A percentile compares a stretch with the other conserved stretches of the same genome.
Evolutionary conservation across 2,329 filamentous ascomycete species (phyloP).

Genomic region (Capronia americana): DNA sequence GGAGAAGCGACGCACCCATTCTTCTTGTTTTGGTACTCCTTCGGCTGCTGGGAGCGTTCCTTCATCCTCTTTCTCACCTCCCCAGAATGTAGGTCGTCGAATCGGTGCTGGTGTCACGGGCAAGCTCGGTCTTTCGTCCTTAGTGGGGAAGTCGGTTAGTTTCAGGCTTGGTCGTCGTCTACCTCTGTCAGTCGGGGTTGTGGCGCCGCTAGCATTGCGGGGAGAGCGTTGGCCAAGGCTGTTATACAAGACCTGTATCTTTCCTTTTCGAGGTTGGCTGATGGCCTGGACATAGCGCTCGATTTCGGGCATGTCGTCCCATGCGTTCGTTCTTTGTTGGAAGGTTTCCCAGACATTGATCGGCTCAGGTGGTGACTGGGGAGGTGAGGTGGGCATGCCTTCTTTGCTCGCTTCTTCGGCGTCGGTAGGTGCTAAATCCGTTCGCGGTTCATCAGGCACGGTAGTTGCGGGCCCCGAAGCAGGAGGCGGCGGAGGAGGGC

Average conservation of each 20-base stretch:
- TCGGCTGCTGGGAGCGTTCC: slow-evolving; percentile 74
- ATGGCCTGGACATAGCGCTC: slow-evolving; percentile 82
- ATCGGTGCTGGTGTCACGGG: slow-evolving; percentile 89
- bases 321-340: slow-evolving; percentile 78
- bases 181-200: slow-evolving; percentile 38
- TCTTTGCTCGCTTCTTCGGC: slow-evolving; percentile 16
- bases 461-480: slow-evolving; percentile 13
- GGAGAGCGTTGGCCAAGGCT: slow-evolving; percentile 36
- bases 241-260: slow-evolving; percentile 50
- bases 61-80: slow-evolving; percentile 61
- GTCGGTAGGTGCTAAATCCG: slow-evolving; percentile 28
- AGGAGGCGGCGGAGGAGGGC: slow-evolving; percentile 35
- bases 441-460: slow-evolving; percentile 9
- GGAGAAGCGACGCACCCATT: slow-evolving; percentile 80
- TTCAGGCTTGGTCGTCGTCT: slow-evolving; percentile 64
- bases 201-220: slow-evolving; percentile 25
- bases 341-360: slow-evolving; percentile 63
- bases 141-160: slow-evolving; percentile 86
- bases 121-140: slow-evolving; percentile 80
- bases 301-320: slow-evolving; percentile 91
- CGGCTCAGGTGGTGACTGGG: slow-evolving; percentile 15
- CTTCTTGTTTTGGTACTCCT: slow-evolving; percentile 83
- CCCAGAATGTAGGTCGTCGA: slow-evolving; percentile 72
- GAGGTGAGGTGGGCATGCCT: slow-evolving; percentile 14
- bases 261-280: slow-evolving; percentile 64